Evolutionary conservation across 768 basidiomycete genomes (phyloP), one percentile per base, ranked within the genome.

Genomic region (Sarcomyxa edulis): DNA sequence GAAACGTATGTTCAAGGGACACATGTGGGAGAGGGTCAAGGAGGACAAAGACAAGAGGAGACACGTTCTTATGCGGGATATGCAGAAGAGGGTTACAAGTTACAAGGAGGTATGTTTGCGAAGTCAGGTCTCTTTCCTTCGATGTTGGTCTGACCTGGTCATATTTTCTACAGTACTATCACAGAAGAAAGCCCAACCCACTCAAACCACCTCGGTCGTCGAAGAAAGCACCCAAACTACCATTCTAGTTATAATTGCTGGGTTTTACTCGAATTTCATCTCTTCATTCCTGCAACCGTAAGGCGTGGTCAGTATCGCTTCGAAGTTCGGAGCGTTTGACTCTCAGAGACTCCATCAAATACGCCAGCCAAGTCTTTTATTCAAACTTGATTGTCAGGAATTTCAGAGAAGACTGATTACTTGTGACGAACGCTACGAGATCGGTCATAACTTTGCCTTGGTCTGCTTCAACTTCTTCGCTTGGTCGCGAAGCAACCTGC

Each of bases 1-100:
- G 74, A 84, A 78, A 69, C 68, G 73, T 45, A 91, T 91, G 88
- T 91, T 92, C 77, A 92, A 91, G 69, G 88, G 88, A n/a, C 88
- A 91, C 69, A 84, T 75, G 50, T 89, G 84, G 82, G 83, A 91
- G 62, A 74, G 84, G 24, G 54, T 63, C 47, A 68, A 65, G 48
- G 68, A 64, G 40, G 65, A 67, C 52, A 65, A 65, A 47, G 57
- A 62, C 40, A 61, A 60, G 51, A 72, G 68, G 52, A 75, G 65
- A 46, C 61, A 61, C 39, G 68, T 79, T 35, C 62, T 85, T 40
- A 62, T 89, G 70, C 71, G 76, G 50, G 74, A 78, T 54, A 88
- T 89, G 86, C 56, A 66, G 25, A 70, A 73, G 47, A 74, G 85
- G 45, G 68, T 89, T 46, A 60, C 59, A 43, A 72, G 69, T 37